Evolutionary conservation across 2,329 filamentous ascomycete species (phyloP).

Genomic region (Scedosporium boydii): DNA sequence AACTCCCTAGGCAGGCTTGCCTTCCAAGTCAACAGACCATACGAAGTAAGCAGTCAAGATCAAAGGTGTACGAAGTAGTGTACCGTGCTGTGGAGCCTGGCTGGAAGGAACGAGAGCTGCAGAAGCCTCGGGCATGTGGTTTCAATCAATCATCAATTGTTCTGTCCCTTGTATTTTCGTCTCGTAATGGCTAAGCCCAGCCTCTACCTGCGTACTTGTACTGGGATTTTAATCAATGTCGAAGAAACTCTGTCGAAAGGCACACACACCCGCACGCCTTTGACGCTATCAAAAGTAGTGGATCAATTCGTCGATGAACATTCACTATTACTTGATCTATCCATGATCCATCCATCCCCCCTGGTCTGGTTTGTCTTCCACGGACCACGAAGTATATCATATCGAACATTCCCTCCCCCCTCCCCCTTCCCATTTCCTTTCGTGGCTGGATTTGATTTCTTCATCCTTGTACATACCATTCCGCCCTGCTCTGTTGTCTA

Average conservation of each 20-base stretch:
- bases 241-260: neutral
- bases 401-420: neutral
- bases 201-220: no score
- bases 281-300: neutral
- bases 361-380: neutral
- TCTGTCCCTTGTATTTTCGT: slow-evolving; percentile 1
- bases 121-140: neutral
- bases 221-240: neutral
- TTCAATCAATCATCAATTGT: neutral
- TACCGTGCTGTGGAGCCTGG: neutral
- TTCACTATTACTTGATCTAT: neutral
- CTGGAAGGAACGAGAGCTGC: neutral
- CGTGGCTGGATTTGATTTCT: neutral
- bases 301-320: neutral
- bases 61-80: neutral
- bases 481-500: neutral
- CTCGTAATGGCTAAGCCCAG: neutral
- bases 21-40: neutral
- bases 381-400: neutral
- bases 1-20: neutral
- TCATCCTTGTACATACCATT: neutral
- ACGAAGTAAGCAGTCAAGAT: neutral
- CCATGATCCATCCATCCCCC: neutral
- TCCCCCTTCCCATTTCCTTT: neutral
- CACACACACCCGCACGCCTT: neutral